Evolutionary conservation across 2,329 filamentous ascomycete species (phyloP).

Genomic region (Cylindrodendrum hubeiense): DNA sequence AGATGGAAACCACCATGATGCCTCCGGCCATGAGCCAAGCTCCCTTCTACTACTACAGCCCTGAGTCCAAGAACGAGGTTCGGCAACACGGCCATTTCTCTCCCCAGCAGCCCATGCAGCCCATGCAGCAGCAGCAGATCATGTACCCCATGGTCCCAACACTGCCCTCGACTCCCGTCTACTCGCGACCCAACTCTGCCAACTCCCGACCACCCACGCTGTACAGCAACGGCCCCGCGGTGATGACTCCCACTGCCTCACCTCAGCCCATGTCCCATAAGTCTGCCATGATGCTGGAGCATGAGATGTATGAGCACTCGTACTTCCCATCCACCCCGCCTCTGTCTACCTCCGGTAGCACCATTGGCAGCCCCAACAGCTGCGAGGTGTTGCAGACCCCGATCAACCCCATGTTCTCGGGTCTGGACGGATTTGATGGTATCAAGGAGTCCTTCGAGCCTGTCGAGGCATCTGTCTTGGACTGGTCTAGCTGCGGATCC

Average conservation of each 20-base stretch:
- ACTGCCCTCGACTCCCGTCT: constrained; percentile 73
- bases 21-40: constrained; percentile 75
- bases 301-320: constrained; percentile 76
- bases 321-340: constrained; percentile 90
- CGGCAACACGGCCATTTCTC: constrained; percentile 74
- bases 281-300: constrained; percentile 83
- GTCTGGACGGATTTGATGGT: constrained; percentile 72
- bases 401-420: constrained; percentile 82
- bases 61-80: constrained; percentile 78
- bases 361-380: constrained; percentile 85
- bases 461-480: constrained; percentile 79
- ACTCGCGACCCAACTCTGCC: constrained; percentile 74
- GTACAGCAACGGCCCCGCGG: constrained; percentile 69
- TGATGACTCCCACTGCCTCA: constrained; percentile 81
- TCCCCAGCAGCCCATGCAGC: constrained; percentile 65
- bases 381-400: constrained; percentile 86
- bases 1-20: constrained; percentile 76
- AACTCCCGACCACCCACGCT: constrained; percentile 73
- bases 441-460: constrained; percentile 80
- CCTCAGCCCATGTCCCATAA: constrained; percentile 81
- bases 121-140: constrained; percentile 52
- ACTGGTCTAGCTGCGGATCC: constrained; percentile 83
- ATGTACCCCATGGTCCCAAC: constrained; percentile 68
- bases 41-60: constrained; percentile 89
- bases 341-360: constrained; percentile 86